A percentile compares a stretch with the other conserved stretches of the same genome.
Evolutionary conservation across 2,329 filamentous ascomycete species (phyloP).

Genomic region (Claviceps sp.): DNA sequence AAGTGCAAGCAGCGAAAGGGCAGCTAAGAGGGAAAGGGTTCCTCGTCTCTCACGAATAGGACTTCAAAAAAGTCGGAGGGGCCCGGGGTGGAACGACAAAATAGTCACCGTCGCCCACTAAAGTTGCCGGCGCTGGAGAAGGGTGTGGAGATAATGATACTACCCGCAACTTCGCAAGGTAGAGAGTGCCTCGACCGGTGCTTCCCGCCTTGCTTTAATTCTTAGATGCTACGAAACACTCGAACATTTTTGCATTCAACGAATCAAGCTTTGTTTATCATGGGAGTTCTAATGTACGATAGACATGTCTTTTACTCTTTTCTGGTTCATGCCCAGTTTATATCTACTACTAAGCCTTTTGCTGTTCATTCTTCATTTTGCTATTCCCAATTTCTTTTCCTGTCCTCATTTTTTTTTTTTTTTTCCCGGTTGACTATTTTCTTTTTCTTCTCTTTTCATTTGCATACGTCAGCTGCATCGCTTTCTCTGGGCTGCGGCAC

Average conservation of each 20-base stretch:
- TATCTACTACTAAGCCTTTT: no score
- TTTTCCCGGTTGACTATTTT: neutral
- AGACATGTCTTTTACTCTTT: neutral
- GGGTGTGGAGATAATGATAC: neutral
- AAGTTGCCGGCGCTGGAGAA: neutral
- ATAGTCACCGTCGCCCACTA: neutral
- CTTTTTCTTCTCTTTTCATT: neutral
- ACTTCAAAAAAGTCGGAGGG: neutral
- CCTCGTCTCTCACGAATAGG: no score
- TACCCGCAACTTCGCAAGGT: neutral
- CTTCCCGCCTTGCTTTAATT: neutral
- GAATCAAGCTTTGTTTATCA: neutral
- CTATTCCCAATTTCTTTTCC: neutral
- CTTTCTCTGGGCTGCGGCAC: neutral
- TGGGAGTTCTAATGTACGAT: neutral
- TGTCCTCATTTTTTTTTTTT: neutral
- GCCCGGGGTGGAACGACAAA: neutral
- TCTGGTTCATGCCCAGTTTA: neutral
- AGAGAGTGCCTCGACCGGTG: neutral
- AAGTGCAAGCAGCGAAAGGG: conserved; percentile 64
- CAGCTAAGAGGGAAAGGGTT: neutral
- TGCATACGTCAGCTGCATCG: neutral
- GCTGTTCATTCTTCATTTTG: neutral
- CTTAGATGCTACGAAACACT: neutral
- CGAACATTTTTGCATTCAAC: neutral